These are phyloP conservation scores for Cladosporium sphaerospermum DNA, from an alignment of 2,329 filamentous ascomycete genomes.

Conservation along the genomic window DNA sequence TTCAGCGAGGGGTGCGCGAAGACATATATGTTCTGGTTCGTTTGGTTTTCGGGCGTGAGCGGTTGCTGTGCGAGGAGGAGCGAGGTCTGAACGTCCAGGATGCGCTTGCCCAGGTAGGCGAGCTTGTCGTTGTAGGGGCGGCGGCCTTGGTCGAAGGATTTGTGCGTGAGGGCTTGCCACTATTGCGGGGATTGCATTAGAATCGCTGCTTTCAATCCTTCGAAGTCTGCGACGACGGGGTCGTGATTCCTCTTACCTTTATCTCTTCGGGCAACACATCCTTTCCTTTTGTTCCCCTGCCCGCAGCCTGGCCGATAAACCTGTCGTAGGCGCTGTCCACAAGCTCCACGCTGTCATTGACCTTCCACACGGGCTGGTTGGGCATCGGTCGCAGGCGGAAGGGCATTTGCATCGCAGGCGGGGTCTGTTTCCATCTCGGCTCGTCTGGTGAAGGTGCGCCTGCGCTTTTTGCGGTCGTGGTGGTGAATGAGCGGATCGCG, in stretches of 20 bases:
- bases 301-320: constrained; percentile 56
- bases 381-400: constrained; percentile 52
- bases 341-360: constrained; percentile 68
- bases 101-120: constrained; percentile 70
- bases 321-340: constrained; percentile 72
- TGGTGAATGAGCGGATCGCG: constrained; percentile 26
- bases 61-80: constrained; percentile 52
- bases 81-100: constrained; percentile 59
- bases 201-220: neutral
- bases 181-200: constrained; percentile 12
- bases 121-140: constrained; percentile 91
- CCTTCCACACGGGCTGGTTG: constrained; percentile 53
- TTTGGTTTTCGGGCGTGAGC: neutral
- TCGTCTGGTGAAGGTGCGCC: constrained; percentile 13
- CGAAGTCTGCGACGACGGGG: too few species aligned
- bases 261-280: constrained; percentile 80
- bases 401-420: constrained; percentile 42
- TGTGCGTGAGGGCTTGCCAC: constrained; percentile 95
- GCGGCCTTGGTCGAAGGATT: constrained; percentile 93
- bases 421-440: constrained; percentile 48
- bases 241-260: constrained; percentile 44
- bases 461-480: constrained; percentile 9
- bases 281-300: constrained; percentile 45
- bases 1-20: constrained; percentile 66
- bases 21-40: constrained; percentile 10